A percentile compares a stretch with the other conserved stretches of the same genome.
These are phyloP conservation scores for Saccharomycopsis selenospora DNA, from an alignment of 805 yeast species.

Conservation along the genomic window DNA sequence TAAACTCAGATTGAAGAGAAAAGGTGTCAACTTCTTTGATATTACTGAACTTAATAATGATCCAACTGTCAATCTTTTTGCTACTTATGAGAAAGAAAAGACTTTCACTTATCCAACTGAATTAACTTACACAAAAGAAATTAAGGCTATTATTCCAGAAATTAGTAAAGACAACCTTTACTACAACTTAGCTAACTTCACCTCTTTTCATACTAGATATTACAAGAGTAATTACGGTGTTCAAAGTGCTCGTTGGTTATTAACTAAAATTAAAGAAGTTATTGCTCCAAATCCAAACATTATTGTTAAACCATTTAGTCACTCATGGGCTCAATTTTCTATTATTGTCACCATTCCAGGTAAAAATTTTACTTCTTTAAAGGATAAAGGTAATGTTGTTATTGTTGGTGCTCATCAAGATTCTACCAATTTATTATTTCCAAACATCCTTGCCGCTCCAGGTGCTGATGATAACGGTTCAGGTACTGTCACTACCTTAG, in stretches of 20 bases:
- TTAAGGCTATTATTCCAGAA: slow-evolving; percentile 19
- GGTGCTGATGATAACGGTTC: slow-evolving; percentile 96
- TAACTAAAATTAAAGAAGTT: slow-evolving; percentile 35
- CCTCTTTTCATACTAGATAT: slow-evolving; percentile 70
- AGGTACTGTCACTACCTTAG: slow-evolving; percentile 74
- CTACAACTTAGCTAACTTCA: slow-evolving; percentile 49
- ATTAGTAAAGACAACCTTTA: slow-evolving; percentile 45
- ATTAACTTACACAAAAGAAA: slow-evolving; percentile 6
- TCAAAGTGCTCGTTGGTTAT: slow-evolving; percentile 66
- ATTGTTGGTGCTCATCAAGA: slow-evolving; percentile 93
- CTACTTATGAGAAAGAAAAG: not conserved
- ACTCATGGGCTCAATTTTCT: slow-evolving; percentile 72
- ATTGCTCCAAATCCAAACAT: slow-evolving; percentile 29
- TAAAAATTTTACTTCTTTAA: slow-evolving; percentile 23
- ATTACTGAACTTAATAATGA: slow-evolving; percentile 13
- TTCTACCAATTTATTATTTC: slow-evolving; percentile 67
- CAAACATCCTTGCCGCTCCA: slow-evolving; percentile 65
- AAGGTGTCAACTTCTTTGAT: slow-evolving; percentile 15
- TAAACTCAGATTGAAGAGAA: slow-evolving; percentile 37
- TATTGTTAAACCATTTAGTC: slow-evolving; percentile 38
- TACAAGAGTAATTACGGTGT: slow-evolving; percentile 67
- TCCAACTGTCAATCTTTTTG: not conserved
- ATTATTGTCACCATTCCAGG: slow-evolving; percentile 63
- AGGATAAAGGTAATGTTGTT: slow-evolving; percentile 35
- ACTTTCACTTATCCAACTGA: slow-evolving; percentile 10